Evolutionary conservation across 2,329 filamentous ascomycete genomes (phyloP).

Genomic region (Scortechinia acanthostroma): DNA sequence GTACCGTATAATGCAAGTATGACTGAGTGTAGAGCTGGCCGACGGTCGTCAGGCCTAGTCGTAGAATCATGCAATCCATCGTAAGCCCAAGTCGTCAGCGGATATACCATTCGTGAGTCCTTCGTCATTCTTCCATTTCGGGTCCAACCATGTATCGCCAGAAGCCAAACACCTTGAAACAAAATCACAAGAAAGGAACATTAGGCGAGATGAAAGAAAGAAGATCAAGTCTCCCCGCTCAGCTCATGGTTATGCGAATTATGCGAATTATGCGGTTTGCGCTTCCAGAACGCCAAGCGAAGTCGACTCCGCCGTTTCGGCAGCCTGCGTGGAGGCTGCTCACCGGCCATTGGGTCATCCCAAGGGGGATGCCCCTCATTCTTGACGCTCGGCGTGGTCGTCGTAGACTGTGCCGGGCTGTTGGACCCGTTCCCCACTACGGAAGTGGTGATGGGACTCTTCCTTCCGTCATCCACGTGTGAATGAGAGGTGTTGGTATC

Average conservation of each 20-base stretch:
- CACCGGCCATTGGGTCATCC: neutral
- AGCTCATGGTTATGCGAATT: neutral
- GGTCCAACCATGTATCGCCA: too few relatives aligned
- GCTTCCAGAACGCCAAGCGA: neutral
- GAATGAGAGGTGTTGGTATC: too few relatives aligned
- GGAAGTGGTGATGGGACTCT: too few relatives aligned
- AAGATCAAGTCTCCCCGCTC: neutral
- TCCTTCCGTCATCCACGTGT: too few relatives aligned
- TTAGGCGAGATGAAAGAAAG: neutral
- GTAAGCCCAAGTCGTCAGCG: neutral
- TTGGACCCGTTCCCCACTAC: slow-evolving; percentile 12
- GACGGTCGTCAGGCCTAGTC: too few relatives aligned
- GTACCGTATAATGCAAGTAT: too few relatives aligned
- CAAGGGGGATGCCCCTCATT: slow-evolving; percentile 11
- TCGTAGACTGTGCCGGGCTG: slow-evolving; percentile 16
- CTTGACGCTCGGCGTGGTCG: slow-evolving; percentile 14
- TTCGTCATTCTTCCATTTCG: too few relatives aligned
- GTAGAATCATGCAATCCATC: slow-evolving; percentile 1
- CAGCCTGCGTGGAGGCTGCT: neutral
- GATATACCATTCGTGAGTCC: neutral
- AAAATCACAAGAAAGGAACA: neutral
- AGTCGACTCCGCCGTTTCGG: neutral
- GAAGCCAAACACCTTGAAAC: too few relatives aligned
- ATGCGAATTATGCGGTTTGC: too few relatives aligned
- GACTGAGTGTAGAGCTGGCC: too few relatives aligned